Evolutionary conservation across 192 early-diverging fungal genomes (phyloP), one percentile per base, ranked within the genome.

Genomic region (Umbelopsis ramanniana): DNA sequence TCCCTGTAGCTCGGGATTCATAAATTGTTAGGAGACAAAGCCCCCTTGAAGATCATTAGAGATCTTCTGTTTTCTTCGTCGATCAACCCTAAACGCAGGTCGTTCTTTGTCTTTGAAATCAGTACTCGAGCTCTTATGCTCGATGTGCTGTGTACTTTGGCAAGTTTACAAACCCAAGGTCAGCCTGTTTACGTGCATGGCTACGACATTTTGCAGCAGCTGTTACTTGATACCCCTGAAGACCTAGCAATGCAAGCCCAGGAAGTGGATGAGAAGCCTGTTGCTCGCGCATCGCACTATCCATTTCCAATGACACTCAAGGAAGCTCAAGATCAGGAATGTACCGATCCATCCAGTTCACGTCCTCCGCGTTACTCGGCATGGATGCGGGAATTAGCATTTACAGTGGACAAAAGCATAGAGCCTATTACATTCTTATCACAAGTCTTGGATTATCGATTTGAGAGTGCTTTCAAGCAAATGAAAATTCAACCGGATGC

Each of bases 351-450:
- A 74, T 66, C n/a, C 40, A 79, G 3, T 55, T 72, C 22, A 52
- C 47, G 72, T 71, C 69, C 68, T 6, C 77, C 77, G 11, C 72
- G 79, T 5, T 81, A 77, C 40, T 74, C 79, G 7, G 70, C 72
- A 24, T 81, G 79, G 79, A 81, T 81, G 79, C 72, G 76, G 5
- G 79, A 81, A 47, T 52, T 81, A 35, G 70, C 74, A 21, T 77
- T 72, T 52, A 81, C 75, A 0, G 73, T 74, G 1, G 79, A 81
- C 40, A 66, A 71, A 15, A 70, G 77, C 24, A 81, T 81, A 21
- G 79, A 81, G 38, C 73, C 79, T 17, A 77, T 81, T 45, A 81
- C 79, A 0, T 81, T 76, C 33, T 48, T 81, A 35, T 69, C 79
- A 4, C 75, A 76, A 43, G 75, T 81, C 2, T 48, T 81, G n/a